Evolutionary conservation across 106 monocot genomes (phyloP), one percentile per base, ranked within the genome.

Genomic region (Cymbidium sinense): DNA sequence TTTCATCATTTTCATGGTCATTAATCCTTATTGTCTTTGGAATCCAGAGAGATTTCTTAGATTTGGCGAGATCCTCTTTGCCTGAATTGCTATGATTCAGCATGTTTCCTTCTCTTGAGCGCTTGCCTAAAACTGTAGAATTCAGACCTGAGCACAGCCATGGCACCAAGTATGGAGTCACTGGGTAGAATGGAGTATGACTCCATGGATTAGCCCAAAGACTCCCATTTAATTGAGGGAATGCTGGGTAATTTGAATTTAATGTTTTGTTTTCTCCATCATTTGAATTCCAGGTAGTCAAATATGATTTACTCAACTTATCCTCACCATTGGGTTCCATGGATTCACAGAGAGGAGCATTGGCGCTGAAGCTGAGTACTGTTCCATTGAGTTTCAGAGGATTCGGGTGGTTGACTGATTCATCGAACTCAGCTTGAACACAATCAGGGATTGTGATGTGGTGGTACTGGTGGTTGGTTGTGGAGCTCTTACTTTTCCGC

Each of bases 11-110:
- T 86, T 85, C 85, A 3, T 84, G 85, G 74, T 88, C 83, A 62
- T 87, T 83, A 17, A 91, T 86, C 70, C 91, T 88, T 35, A 87
- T 23, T 2, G 85, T 90, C 55, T 89, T 89, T 1, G 89, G 91
- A 55, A 89, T 61, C 91, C 83, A 89, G 43, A 94, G 44, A 36
- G 81, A 39, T 18, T 79, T 54, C 12, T 77, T 25, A 43, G 44
- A 44, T 44, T 44, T 44, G 9, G 39, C 78, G 73, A 19, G 76
- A 72, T 31, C 85, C 80, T 12, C 58, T 5, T 10, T 67, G 33
- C 30, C 21, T 80, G 44, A 10, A 55, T 54, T 17, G 83, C 37
- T 83, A 83, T 81, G 23, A 86, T 69, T 1, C 80, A 85, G 79
- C 81, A 80, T 70, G 35, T 70, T 84, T 75, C 82, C 83, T 19